Evolutionary conservation across 83 land plant genomes (phyloP).

Genomic region (Diphasiastrum complanatum): DNA sequence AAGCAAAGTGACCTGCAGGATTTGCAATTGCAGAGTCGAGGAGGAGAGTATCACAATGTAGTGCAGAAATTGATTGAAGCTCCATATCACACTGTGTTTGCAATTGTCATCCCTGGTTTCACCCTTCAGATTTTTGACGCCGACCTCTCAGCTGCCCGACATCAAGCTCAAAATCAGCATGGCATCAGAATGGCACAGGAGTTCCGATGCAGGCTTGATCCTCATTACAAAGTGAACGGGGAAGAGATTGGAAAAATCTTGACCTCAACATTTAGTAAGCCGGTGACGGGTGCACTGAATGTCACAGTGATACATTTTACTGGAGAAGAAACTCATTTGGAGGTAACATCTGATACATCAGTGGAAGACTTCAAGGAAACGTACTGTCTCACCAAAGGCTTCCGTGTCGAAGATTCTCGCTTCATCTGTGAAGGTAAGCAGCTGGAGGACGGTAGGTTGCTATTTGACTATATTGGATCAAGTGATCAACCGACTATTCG

Average conservation of each 20-base stretch:
- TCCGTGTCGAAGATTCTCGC: too few relatives aligned
- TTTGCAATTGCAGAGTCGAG: conserved; percentile 4
- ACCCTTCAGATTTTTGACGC: conserved; percentile 9
- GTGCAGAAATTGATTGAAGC: neutral
- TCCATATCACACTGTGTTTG: neutral
- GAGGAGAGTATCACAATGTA: neutral
- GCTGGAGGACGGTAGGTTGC: too few relatives aligned
- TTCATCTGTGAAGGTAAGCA: too few relatives aligned
- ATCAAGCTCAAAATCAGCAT: neutral
- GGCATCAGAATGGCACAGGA: neutral
- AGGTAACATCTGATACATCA: too few relatives aligned
- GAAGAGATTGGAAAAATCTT: neutral
- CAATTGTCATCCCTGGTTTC: conserved; percentile 1
- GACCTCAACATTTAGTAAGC: too few relatives aligned
- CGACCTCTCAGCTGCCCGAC: neutral
- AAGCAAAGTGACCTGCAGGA: conserved; percentile 1
- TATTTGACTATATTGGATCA: too few relatives aligned
- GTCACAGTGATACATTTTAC: too few relatives aligned
- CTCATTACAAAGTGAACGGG: neutral
- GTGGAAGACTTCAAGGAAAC: too few relatives aligned
- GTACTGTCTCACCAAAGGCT: too few relatives aligned
- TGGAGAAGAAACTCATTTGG: too few relatives aligned
- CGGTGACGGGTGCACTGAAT: too few relatives aligned
- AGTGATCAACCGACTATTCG: too few relatives aligned
- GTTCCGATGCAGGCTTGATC: conserved; percentile 8